Conservation (phyloP, 2,329 filamentous ascomycete species). For the Xylaria sp. region DNA sequence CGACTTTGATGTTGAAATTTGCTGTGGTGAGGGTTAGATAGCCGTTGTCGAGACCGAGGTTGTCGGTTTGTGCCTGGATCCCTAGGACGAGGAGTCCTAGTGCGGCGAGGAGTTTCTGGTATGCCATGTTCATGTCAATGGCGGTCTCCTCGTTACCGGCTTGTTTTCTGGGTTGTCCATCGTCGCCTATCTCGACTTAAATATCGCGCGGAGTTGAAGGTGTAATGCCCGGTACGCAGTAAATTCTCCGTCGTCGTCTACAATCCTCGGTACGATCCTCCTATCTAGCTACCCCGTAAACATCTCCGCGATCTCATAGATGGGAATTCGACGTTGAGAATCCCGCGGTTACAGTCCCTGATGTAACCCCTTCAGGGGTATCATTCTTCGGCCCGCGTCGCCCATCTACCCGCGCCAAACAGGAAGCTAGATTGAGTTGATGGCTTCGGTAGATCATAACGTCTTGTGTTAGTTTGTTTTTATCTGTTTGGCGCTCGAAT, state of each 20-base stretch:
- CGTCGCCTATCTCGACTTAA: conserved; percentile 1
- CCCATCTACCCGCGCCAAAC: neutral
- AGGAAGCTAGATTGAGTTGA: conserved; percentile 1
- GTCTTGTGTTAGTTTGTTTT: neutral
- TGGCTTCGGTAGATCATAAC: neutral
- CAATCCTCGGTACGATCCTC: conserved; percentile 12
- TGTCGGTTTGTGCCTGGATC: conserved; percentile 28
- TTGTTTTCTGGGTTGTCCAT: neutral
- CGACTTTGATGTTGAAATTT: conserved; percentile 41
- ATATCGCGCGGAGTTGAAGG: neutral
- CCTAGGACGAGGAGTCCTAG: conserved; percentile 17
- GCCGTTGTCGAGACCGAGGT: conserved; percentile 37
- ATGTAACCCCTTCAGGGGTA: conserved; percentile 3
- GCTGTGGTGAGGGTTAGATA: conserved; percentile 37
- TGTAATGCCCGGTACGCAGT: neutral
- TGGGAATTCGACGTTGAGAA: conserved; percentile 13
- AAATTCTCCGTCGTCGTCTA: conserved; percentile 4
- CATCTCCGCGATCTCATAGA: conserved; percentile 15
- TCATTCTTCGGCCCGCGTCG: neutral
- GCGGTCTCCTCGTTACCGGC: neutral
- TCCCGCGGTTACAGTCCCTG: conserved; percentile 9
- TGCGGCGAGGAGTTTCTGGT: conserved; percentile 3
- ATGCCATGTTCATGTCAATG: conserved; percentile 8
- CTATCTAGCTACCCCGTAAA: neutral
- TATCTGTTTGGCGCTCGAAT: neutral